Conservation (phyloP, 2,329 filamentous ascomycete genomes). For the Bertia moriformis region DNA sequence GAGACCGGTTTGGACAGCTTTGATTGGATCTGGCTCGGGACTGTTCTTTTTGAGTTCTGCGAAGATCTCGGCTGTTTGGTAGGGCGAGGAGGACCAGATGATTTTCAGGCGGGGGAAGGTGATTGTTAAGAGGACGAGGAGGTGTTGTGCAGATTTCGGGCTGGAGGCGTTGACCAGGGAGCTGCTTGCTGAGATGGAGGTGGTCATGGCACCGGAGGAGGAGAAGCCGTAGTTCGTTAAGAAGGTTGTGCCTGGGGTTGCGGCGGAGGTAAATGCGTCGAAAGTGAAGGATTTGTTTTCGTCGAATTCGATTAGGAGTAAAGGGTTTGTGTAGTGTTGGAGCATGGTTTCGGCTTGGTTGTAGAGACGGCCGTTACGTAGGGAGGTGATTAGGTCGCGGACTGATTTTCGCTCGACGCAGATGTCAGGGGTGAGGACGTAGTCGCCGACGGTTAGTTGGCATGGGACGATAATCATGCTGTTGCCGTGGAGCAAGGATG, state of each 20-base stretch:
- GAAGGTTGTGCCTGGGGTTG: conserved; percentile 45
- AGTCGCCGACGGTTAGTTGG: conserved; percentile 92
- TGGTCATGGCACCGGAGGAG: conserved; percentile 36
- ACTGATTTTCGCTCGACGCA: conserved; percentile 92
- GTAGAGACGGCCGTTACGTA: conserved; percentile 82
- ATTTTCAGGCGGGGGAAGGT: conserved; percentile 81
- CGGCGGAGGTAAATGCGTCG: conserved; percentile 60
- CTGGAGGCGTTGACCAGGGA: background rate
- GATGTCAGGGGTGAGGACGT: conserved; percentile 79
- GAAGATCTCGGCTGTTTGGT: conserved; percentile 95
- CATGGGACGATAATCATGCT: conserved; percentile 82
- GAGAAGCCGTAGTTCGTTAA: conserved; percentile 32
- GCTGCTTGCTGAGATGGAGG: conserved; percentile 11
- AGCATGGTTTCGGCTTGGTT: conserved; percentile 90
- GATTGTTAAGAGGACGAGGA: conserved; percentile 80
- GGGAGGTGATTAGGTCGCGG: conserved; percentile 77
- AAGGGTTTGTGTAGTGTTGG: conserved; percentile 73
- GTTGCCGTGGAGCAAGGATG: conserved; percentile 77
- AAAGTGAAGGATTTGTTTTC: conserved; percentile 95
- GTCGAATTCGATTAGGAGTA: conserved; percentile 95
- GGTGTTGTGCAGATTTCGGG: conserved; percentile 48
- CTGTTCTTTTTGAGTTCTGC: conserved; percentile 81
- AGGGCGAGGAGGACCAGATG: conserved; percentile 85
- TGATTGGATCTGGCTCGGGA: conserved; percentile 77
- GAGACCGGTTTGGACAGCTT: conserved; percentile 70